These are phyloP conservation scores for Colletotrichum agaves DNA, from an alignment of 2,329 filamentous ascomycete species.

Conservation along the genomic window DNA sequence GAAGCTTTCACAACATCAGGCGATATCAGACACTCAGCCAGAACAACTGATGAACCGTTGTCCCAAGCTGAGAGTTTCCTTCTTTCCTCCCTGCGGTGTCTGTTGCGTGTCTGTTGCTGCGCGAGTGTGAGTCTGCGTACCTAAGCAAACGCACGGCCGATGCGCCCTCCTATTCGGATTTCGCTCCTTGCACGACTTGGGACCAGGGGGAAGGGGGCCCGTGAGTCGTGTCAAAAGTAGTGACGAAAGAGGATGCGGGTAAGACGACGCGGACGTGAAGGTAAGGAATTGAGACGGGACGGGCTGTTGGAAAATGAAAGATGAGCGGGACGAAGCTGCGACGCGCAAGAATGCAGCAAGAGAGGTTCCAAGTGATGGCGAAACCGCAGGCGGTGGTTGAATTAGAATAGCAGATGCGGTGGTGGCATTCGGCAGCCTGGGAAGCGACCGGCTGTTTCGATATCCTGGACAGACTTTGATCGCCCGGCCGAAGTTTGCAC, in stretches of 20 bases:
- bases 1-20: conserved; percentile 13
- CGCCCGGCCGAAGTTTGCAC: conserved; percentile 1
- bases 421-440: conserved; percentile 6
- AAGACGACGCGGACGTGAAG: neutral
- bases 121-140: conserved; percentile 6
- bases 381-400: conserved; percentile 1
- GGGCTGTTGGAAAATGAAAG: neutral
- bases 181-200: conserved; percentile 27
- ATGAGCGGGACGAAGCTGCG: too few relatives aligned
- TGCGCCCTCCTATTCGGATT: conserved; percentile 15
- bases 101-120: neutral
- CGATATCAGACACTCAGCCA: conserved; percentile 12
- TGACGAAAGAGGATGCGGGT: conserved; percentile 9
- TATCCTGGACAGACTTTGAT: conserved; percentile 9
- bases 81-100: neutral
- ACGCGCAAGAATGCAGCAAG: too few relatives aligned
- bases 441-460: conserved; percentile 27
- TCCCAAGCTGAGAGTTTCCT: conserved; percentile 8
- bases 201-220: conserved; percentile 15
- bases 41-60: conserved; percentile 20
- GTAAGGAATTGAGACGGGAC: conserved; percentile 5
- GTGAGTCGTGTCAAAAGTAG: conserved; percentile 6
- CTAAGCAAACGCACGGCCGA: conserved; percentile 29
- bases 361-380: neutral
- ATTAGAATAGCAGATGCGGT: neutral